Evolutionary conservation across 768 basidiomycete genomes (phyloP).

Genomic region (Lactarius tabidus): DNA sequence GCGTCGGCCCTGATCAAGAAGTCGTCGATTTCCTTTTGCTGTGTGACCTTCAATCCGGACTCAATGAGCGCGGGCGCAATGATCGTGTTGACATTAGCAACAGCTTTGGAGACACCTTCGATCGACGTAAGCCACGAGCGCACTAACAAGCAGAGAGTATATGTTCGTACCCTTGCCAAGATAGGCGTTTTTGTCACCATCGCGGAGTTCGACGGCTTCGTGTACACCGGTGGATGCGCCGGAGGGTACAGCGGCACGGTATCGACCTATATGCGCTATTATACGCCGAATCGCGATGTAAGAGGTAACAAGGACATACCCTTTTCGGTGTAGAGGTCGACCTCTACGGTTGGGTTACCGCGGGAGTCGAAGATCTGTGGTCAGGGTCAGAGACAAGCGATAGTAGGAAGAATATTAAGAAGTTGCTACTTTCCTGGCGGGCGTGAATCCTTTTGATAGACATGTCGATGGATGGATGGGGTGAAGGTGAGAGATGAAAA

Average conservation of each 20-base stretch:
- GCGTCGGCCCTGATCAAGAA: conserved; percentile 98
- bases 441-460: conserved; percentile 89
- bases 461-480: conserved; percentile 53
- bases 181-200: conserved; percentile 89
- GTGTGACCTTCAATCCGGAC: conserved; percentile 74
- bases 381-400: background rate
- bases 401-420: conserved; percentile 1
- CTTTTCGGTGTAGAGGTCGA: conserved; percentile 83
- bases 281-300: conserved; percentile 4
- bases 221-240: conserved; percentile 98
- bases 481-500: conserved; percentile 14
- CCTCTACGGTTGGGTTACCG: conserved; percentile 96
- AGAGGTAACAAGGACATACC: conserved; percentile 43
- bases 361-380: conserved; percentile 97
- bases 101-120: conserved; percentile 88
- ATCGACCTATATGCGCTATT: conserved; percentile 58
- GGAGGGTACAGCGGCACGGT: conserved; percentile 93
- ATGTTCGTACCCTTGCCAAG: conserved; percentile 82
- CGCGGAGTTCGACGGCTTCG: conserved; percentile 98
- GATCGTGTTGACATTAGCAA: conserved; percentile 86
- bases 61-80: conserved; percentile 89
- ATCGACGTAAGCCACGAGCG: background rate
- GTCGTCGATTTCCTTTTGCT: conserved; percentile 95
- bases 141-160: background rate
- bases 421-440: conserved; percentile 64